Conservation (phyloP, 164 flowering plant genomes). For the Macadamia tetraphylla region DNA sequence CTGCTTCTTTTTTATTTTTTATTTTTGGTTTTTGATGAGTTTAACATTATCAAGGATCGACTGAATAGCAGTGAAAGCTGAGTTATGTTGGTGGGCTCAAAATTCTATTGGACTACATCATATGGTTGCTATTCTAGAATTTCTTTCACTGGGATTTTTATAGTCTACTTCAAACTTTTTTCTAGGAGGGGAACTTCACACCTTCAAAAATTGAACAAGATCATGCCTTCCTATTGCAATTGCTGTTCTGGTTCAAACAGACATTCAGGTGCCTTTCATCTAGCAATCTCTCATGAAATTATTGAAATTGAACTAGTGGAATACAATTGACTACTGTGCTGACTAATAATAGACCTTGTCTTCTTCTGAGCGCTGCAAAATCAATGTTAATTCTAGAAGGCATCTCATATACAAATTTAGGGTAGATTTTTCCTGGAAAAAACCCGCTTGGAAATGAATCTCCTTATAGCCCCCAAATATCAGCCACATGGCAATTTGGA, state of each 20-base stretch:
- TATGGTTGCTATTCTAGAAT: neutral
- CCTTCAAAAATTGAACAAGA: slow-evolving; percentile 73
- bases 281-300: too few relatives aligned
- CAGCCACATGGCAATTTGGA: too few relatives aligned
- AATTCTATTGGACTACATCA: neutral
- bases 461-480: too few relatives aligned
- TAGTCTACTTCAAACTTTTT: neutral
- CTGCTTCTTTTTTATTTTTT: too few relatives aligned
- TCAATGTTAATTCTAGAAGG: too few relatives aligned
- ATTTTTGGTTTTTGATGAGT: neutral
- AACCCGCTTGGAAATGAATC: too few relatives aligned
- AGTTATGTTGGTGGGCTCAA: neutral
- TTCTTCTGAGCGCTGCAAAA: too few relatives aligned
- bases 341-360: too few relatives aligned
- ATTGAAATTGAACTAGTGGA: too few relatives aligned
- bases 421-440: too few relatives aligned
- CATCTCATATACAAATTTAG: too few relatives aligned
- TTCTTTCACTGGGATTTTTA: neutral
- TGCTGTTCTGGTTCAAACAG: slow-evolving; percentile 92
- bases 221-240: slow-evolving; percentile 88
- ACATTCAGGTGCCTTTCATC: slow-evolving; percentile 66
- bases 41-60: neutral
- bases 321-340: too few relatives aligned
- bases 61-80: neutral
- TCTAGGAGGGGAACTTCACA: slow-evolving; percentile 82